Percentiles rank a stretch among this genome's conserved stretches.
phyloP scores from a whole-genome alignment of 2,329 filamentous ascomycete species.

The Phyllosticta citriasiana region DNA sequence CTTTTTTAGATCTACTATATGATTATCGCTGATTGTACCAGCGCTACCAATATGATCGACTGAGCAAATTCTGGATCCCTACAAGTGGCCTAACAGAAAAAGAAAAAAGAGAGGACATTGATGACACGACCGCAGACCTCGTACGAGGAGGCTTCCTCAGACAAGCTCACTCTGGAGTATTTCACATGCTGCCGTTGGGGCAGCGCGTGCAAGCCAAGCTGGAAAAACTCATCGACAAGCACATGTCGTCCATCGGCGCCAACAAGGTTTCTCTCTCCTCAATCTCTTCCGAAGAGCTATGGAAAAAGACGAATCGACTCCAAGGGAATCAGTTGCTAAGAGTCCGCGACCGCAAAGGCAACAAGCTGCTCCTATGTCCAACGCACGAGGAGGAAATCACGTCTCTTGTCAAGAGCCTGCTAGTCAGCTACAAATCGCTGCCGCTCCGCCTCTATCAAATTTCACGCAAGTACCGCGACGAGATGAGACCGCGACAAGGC shows the following conservation, averaged over 20 bases:
- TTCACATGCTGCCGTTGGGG: constrained; percentile 83
- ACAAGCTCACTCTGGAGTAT: constrained; percentile 75
- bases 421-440: constrained; percentile 76
- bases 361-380: constrained; percentile 68
- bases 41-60: constrained; percentile 44
- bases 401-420: constrained; percentile 57
- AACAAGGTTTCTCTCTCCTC: constrained; percentile 76
- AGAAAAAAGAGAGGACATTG: constrained; percentile 37
- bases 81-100: constrained; percentile 55
- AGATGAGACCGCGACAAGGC: constrained; percentile 78
- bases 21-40: not conserved
- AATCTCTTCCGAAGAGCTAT: constrained; percentile 74
- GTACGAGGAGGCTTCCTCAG: constrained; percentile 37
- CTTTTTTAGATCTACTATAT: not conserved
- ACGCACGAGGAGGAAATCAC: constrained; percentile 98
- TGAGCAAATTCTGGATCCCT: constrained; percentile 73
- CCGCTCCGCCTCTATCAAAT: constrained; percentile 88
- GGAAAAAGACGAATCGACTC: constrained; percentile 76
- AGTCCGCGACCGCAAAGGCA: constrained; percentile 67
- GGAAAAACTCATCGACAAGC: constrained; percentile 72
- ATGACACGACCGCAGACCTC: constrained; percentile 35
- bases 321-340: constrained; percentile 75
- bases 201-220: constrained; percentile 81
- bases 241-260: constrained; percentile 70
- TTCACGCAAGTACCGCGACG: constrained; percentile 88